phyloP scores from a whole-genome alignment of 2,329 filamentous ascomycete genomes.

The Stagonosporopsis rhizophila region DNA sequence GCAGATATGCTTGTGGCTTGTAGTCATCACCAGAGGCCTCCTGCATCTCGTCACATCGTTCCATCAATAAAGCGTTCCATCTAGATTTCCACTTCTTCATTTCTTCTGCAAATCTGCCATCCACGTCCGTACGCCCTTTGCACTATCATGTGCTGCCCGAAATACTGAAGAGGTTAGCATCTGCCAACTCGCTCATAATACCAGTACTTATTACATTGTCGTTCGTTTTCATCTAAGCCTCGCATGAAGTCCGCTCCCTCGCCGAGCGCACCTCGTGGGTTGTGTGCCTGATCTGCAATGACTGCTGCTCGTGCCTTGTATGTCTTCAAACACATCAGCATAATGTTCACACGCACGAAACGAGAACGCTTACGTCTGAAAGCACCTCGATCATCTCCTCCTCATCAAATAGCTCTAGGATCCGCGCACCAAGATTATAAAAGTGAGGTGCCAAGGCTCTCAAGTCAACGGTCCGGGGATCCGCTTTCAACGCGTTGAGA shows the following conservation, averaged over 20 bases:
- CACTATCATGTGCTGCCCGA: constrained; percentile 57
- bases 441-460: constrained; percentile 86
- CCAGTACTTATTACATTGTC: constrained; percentile 62
- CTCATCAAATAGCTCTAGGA: constrained; percentile 91
- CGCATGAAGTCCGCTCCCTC: constrained; percentile 81
- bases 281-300: constrained; percentile 87
- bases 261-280: constrained; percentile 73
- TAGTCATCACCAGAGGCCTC: background rate
- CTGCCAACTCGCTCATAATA: background rate
- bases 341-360: background rate
- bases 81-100: constrained; percentile 20
- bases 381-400: constrained; percentile 74
- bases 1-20: background rate
- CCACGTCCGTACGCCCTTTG: constrained; percentile 56
- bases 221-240: constrained; percentile 89
- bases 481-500: constrained; percentile 87
- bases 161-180: constrained; percentile 49
- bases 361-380: constrained; percentile 49
- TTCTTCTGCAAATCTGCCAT: constrained; percentile 52
- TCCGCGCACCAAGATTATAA: constrained; percentile 82
- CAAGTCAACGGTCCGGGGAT: constrained; percentile 83
- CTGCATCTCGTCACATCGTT: background rate
- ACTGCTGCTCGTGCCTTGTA: constrained; percentile 83
- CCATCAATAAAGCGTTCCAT: background rate
- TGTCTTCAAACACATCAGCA: constrained; percentile 57